phyloP scores from a whole-genome alignment of 345 rosid genomes.

The Turnera subulata region DNA sequence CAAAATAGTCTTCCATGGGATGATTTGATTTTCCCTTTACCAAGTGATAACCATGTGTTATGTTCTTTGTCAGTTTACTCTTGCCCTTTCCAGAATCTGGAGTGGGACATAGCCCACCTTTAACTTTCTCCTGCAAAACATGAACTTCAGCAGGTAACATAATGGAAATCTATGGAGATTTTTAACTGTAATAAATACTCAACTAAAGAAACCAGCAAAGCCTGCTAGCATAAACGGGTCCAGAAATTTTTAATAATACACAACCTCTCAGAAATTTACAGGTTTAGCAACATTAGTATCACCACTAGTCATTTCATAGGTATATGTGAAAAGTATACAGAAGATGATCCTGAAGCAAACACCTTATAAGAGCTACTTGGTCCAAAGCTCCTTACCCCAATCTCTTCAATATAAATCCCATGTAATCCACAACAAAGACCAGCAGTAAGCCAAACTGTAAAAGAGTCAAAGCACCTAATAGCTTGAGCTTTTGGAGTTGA shows the following conservation, averaged over 20 bases:
- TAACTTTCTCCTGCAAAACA: conserved; percentile 58
- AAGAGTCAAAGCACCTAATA: too few relatives aligned
- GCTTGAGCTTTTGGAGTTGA: too few relatives aligned
- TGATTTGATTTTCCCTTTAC: conserved; percentile 70
- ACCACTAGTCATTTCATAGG: too few relatives aligned
- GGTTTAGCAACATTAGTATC: too few relatives aligned
- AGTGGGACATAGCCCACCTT: conserved; percentile 48
- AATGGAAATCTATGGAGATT: not conserved
- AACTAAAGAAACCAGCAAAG: not conserved
- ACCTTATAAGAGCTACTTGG: too few relatives aligned
- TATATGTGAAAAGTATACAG: too few relatives aligned
- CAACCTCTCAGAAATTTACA: too few relatives aligned
- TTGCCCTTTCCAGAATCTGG: conserved; percentile 83
- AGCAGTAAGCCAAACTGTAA: too few relatives aligned
- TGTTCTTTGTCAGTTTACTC: conserved; percentile 72
- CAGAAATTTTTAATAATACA: not conserved
- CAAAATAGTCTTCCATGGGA: conserved; percentile 84
- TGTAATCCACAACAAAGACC: too few relatives aligned
- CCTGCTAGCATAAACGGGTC: not conserved
- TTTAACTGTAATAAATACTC: not conserved
- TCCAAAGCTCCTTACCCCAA: too few relatives aligned
- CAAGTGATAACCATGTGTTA: conserved; percentile 79
- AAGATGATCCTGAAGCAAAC: too few relatives aligned
- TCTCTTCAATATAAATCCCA: too few relatives aligned
- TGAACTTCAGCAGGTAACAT: not conserved